Base-by-base conservation (phyloP, 1,139 yeast species). In the Yarrowia galli region DNA sequence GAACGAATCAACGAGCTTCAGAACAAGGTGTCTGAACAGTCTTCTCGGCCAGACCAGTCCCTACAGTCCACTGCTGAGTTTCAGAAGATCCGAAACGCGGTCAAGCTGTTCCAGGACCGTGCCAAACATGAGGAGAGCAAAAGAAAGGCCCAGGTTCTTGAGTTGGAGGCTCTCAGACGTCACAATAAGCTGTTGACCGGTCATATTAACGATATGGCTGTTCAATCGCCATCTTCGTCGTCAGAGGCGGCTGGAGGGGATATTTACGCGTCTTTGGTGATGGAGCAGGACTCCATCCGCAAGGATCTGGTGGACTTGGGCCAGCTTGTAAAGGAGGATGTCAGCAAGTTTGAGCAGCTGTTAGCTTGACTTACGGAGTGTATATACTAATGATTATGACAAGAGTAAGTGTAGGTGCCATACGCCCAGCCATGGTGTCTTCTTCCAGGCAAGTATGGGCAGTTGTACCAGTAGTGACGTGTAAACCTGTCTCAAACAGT, bases 101-200 rank as follows among this genome's bases (percentile, higher is more conserved):
- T 81, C 51, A 72, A 78, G 67, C 82, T 80, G 71, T 82, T 81
- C 70, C 85, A 83, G 67, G 83, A 83, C 60, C 78, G 81, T 61
- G 78, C 83, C 0, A 74, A 74, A 8, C 73, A 74, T 7, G 79
- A 76, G 65, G 80, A 79, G 67, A 75, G 76, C 46, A 78, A 77
- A 69, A 74, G 80, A 54, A 71, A 73, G 46, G 78, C 80, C 4
- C 69, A 79, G 13, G 78, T 77, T 68, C 73, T 74, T 8, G 81
- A 80, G 69, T 75, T 73, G 53, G 71, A 61, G 32, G 76, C 76
- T 1, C 70, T 77, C 3, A 69, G 73, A 43, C 71, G 77, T 6
- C 80, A 78, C 70, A 77, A 78, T 67, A 71, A 72, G 67, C 74
- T 75, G 54, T 71, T 79, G 32, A 74, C 75, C 1, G 79, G 76